Base-by-base conservation (phyloP, 2,329 filamentous ascomycete genomes). In the Leptographium galeiforme region DNA sequence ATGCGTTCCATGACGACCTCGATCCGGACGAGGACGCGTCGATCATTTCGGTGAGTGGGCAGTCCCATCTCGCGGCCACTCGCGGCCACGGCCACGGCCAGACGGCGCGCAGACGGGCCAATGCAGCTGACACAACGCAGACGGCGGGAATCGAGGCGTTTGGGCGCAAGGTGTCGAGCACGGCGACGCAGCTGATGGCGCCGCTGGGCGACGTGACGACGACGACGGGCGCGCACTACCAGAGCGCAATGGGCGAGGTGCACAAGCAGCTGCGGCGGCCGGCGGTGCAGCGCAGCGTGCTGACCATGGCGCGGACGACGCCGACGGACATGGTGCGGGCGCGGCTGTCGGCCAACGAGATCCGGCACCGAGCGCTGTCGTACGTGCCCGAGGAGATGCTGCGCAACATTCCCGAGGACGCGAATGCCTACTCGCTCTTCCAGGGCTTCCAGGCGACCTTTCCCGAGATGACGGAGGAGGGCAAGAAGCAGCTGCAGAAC, bases 251-350 rank as follows among this genome's bases (percentile, higher is more conserved):
- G 77, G 83, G 78, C 63, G 87, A 93, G 67, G 83, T 98, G 51
- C 88, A 95, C 64, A 88, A 88, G 63, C 89, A 96, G 68, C 78
- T 97, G 62, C 82, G 87, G 60, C 81, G 87, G 52, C 93, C 93
- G 6, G 78, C 77, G 54, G 77, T 95, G 45, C 93, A 97, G 70
- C 84, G 89, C 63, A 88, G 84, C 66, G 84, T 98, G 66, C 95
- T 97, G 68, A 86, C 89, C 57, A 85, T 97, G 70, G 84, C 91
- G 51, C 85, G 85, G 68, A 91, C 90, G 12, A 89, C 87, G 2
- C 93, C 93, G n/a, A 88, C 89, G 59, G 91, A 98, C 64, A 76
- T 98, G 51, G 87, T 97, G 61, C 87, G 93, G 61, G 91, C 88
- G 56, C 91, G 86, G 64, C 82, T 98, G 62, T 96, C 89, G 44